Evolutionary conservation across 2,329 filamentous ascomycete genomes (phyloP).

Genomic region (Colletotrichum tanaceti): DNA sequence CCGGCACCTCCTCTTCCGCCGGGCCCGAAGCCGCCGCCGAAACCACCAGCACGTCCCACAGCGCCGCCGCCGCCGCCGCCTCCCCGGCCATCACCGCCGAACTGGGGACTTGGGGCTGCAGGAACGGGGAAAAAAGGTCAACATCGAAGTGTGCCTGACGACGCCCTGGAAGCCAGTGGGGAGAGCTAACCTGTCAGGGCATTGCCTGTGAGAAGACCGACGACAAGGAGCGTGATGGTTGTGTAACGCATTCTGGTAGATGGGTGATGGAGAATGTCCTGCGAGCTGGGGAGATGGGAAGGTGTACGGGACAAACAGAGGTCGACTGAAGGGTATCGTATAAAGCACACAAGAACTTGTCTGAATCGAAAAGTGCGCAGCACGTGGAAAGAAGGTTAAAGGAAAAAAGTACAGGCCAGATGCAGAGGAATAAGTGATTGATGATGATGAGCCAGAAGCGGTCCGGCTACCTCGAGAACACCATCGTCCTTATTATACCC

Average conservation of each 20-base stretch:
- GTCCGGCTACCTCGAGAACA: background rate
- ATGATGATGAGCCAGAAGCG: background rate
- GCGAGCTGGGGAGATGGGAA: background rate
- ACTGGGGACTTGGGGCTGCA: constrained; percentile 27
- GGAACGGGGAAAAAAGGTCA: background rate
- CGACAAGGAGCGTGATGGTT: constrained; percentile 17
- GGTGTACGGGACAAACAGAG: background rate
- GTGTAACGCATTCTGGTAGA: constrained; percentile 29
- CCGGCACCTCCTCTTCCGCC: background rate
- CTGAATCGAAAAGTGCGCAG: constrained; percentile 8
- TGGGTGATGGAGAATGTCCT: background rate
- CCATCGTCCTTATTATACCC: constrained; percentile 7
- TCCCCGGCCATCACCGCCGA: background rate
- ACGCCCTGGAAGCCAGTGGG: background rate
- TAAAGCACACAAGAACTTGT: background rate
- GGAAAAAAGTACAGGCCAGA: background rate
- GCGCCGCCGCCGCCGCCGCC: constrained; percentile 2
- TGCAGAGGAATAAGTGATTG: background rate
- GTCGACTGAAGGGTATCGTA: background rate
- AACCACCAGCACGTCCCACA: background rate
- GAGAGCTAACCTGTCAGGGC: constrained; percentile 22
- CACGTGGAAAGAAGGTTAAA: constrained; percentile 4
- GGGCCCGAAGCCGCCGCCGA: constrained; percentile 8
- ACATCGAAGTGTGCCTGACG: background rate
- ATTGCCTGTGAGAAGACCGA: constrained; percentile 35